A percentile compares a stretch with the other conserved stretches of the same genome.
Evolutionary conservation across 2,329 filamentous ascomycete species (phyloP).

Genomic region (Pseudogymnoascus sp.): DNA sequence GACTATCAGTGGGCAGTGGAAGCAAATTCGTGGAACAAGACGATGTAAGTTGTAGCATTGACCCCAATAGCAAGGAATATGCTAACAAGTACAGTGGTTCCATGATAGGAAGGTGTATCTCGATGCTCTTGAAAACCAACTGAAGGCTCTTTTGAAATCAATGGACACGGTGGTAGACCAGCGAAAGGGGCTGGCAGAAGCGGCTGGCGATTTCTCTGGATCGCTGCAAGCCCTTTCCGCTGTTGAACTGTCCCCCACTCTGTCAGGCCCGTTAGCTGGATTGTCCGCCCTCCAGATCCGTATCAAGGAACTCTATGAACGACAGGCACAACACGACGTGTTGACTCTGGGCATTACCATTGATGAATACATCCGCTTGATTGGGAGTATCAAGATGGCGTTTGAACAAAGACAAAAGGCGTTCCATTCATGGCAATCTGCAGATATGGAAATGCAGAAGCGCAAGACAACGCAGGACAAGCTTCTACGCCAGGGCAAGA

Average conservation of each 20-base stretch:
- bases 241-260: slow-evolving; percentile 81
- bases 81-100: slow-evolving; percentile 64
- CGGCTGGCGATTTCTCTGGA: slow-evolving; percentile 84
- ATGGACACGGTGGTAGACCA: slow-evolving; percentile 90
- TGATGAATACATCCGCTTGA: slow-evolving; percentile 94
- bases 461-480: slow-evolving; percentile 86
- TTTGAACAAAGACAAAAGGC: slow-evolving; percentile 91
- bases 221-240: slow-evolving; percentile 88
- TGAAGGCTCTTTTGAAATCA: slow-evolving; percentile 83
- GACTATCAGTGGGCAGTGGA: slow-evolving; percentile 65
- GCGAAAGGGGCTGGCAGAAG: slow-evolving; percentile 86
- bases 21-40: slow-evolving; percentile 97
- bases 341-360: slow-evolving; percentile 95
- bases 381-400: slow-evolving; percentile 88
- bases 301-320: slow-evolving; percentile 89
- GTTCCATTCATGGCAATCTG: slow-evolving; percentile 87
- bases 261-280: slow-evolving; percentile 83
- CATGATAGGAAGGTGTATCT: slow-evolving; percentile 93
- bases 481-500: slow-evolving; percentile 86
- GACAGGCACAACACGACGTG: slow-evolving; percentile 94
- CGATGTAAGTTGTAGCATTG: slow-evolving; percentile 52
- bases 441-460: slow-evolving; percentile 86
- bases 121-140: slow-evolving; percentile 84
- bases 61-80: not conserved
- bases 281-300: slow-evolving; percentile 90